Conservation (phyloP, 257 asterid genomes). For the Solanum pinnatisectum region DNA sequence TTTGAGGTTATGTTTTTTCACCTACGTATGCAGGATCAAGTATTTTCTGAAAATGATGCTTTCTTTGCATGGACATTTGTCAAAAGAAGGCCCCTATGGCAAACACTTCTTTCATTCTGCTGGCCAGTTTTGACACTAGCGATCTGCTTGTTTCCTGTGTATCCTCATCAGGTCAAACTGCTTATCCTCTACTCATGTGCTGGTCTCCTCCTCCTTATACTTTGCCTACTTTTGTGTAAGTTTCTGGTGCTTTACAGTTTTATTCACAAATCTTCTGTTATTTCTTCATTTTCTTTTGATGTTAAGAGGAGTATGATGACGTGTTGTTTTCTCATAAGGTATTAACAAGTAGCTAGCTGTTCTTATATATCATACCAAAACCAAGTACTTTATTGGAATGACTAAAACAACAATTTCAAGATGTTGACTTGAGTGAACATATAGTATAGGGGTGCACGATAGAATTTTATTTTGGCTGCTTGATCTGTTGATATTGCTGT, state of each 20-base stretch:
- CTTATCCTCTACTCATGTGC: constrained; percentile 92
- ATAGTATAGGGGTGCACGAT: not conserved
- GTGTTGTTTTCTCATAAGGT: not conserved
- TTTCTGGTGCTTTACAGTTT: constrained; percentile 13
- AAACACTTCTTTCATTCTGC: constrained; percentile 91
- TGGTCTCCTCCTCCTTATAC: constrained; percentile 80
- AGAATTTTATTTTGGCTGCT: not conserved
- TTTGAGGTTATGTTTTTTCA: not conserved
- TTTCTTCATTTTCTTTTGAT: not conserved
- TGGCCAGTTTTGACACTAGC: constrained; percentile 98
- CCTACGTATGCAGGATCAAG: constrained; percentile 67
- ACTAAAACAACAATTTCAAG: not conserved
- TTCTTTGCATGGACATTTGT: constrained; percentile 96
- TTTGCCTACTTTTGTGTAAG: constrained; percentile 74
- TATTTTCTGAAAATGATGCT: constrained; percentile 87
- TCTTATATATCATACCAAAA: not conserved
- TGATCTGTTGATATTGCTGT: not conserved
- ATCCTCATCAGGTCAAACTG: constrained; percentile 90
- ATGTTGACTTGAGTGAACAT: not conserved
- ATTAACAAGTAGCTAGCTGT: not conserved
- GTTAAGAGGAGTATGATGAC: not conserved
- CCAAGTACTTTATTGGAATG: not conserved
- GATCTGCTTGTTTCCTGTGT: constrained; percentile 96
- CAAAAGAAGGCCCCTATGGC: constrained; percentile 92
- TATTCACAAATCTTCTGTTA: not conserved